Base-by-base conservation (phyloP, 805 yeast genomes). In the Candida yuanshanica region DNA sequence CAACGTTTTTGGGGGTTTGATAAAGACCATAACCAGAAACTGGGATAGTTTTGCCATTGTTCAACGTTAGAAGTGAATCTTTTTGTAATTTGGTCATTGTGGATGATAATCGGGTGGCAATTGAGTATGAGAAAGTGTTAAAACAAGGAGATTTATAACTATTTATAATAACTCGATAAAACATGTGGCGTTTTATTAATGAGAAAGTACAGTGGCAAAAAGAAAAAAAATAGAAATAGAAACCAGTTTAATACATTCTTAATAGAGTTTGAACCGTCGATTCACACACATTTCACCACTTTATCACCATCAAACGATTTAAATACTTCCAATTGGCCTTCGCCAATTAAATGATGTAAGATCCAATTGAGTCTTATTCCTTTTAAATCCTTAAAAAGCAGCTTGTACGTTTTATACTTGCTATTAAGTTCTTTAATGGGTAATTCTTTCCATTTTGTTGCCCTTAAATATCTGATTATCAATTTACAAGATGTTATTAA, bases 301-400 rank as follows among this genome's bases (percentile, higher is more conserved):
- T 35, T 42, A 8, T 34, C 27, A 3, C 80, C 80, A 2, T 70
- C 74, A 2, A 75, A 75, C 0, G 82, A 73, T 35, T 67, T 66
- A 50, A 74, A 74, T 8, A 71, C 73, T 48, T 77, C 82, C 3
- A 72, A 54, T 1, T 66, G 51, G 0, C 83, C 83, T 20, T 68
- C 58, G 0, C 83, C 83, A 38, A 69, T 59, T 38, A 76, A 65
- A 39, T 70, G 71, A 14, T 79, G 75, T 12, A 77, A 48, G 2
- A 68, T 53, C 79, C 81, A 78, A 24, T 63, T 50, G 32, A 76
- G 51, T 44, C 70, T 72, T 32, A 71, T 54, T 1, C 81, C 83
- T 41, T 72, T 70, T 43, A 71, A 72, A 13, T 76, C 77, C 36
- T 65, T 63, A 46, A 69, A 64, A 39, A 68, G 68, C 20, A 65